Conservation (phyloP, 73 alveolate species). For the Paramecium sonneborni region DNA sequence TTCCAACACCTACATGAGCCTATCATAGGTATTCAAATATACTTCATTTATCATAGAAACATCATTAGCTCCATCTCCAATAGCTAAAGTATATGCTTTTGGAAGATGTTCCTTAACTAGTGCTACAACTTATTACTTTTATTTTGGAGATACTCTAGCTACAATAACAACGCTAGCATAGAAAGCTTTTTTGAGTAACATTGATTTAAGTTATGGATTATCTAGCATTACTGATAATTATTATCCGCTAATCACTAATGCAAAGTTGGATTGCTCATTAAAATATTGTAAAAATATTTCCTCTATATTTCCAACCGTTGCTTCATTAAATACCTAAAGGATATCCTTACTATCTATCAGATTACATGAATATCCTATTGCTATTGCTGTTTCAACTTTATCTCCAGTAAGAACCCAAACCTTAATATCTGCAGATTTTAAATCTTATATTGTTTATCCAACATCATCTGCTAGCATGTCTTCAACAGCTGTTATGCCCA, state of each 20-base stretch:
- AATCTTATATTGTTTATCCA: slow-evolving; percentile 77
- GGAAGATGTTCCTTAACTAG: slow-evolving; percentile 64
- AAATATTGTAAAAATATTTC: slow-evolving; percentile 23
- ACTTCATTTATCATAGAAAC: slow-evolving; percentile 89
- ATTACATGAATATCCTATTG: slow-evolving; percentile 88
- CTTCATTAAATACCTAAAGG: slow-evolving; percentile 69
- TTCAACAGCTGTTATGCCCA: slow-evolving; percentile 96
- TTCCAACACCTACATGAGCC: slow-evolving; percentile 66
- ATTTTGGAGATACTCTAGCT: slow-evolving; percentile 69
- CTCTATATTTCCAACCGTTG: slow-evolving; percentile 27
- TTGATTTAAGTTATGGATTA: slow-evolving; percentile 54
- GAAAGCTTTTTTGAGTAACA: slow-evolving; percentile 21
- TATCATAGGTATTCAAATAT: not conserved
- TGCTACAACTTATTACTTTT: slow-evolving; percentile 69
- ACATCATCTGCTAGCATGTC: slow-evolving; percentile 92
- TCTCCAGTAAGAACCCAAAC: slow-evolving; percentile 98
- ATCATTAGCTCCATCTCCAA: slow-evolving; percentile 99
- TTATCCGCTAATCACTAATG: slow-evolving; percentile 52
- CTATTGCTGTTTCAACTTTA: slow-evolving; percentile 94
- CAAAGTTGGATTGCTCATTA: slow-evolving; percentile 45
- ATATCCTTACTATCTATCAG: slow-evolving; percentile 71
- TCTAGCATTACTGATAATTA: slow-evolving; percentile 70
- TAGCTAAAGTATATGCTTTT: slow-evolving; percentile 74
- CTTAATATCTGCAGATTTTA: slow-evolving; percentile 87
- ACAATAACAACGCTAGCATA: slow-evolving; percentile 62